These are phyloP conservation scores for Fragaria ananassa DNA, from an alignment of 306 rosid species.

Conservation along the genomic window DNA sequence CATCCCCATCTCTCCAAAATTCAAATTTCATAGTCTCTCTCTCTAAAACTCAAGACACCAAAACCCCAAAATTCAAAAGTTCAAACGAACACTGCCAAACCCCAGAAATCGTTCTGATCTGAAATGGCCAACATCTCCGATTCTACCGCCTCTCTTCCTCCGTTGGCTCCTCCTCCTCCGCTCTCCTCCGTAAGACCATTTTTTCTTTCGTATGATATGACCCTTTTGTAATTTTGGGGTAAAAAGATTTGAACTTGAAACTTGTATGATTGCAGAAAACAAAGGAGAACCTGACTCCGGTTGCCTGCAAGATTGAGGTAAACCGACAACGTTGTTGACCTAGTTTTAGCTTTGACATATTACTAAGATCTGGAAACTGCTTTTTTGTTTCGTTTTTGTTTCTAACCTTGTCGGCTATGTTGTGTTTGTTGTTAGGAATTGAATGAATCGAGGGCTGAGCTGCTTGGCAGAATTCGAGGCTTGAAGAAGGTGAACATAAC, in stretches of 20 bases:
- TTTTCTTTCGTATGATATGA: not conserved
- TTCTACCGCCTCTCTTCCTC: not conserved
- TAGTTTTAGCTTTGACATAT: not conserved
- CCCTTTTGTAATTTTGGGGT: not conserved
- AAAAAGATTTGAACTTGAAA: not conserved
- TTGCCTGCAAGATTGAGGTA: slow-evolving; percentile 71
- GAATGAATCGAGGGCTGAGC: slow-evolving; percentile 88
- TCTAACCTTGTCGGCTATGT: not conserved
- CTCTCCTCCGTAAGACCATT: slow-evolving; percentile 31
- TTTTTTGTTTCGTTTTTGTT: not conserved
- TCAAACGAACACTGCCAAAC: not conserved
- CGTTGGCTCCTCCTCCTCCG: slow-evolving; percentile 26
- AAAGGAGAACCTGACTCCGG: slow-evolving; percentile 67
- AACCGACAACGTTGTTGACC: not conserved
- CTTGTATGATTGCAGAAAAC: slow-evolving; percentile 41
- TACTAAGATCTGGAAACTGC: not conserved
- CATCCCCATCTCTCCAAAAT: not conserved
- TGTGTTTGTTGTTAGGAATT: slow-evolving; percentile 57
- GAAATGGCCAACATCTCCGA: slow-evolving; percentile 33
- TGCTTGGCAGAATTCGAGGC: slow-evolving; percentile 71
- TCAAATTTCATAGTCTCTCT: not conserved
- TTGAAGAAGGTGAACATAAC: slow-evolving; percentile 62
- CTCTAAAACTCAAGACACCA: not conserved
- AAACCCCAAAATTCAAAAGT: not conserved
- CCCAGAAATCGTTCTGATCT: slow-evolving; percentile 5